Percentiles rank a stretch among this genome's conserved stretches.
These are phyloP conservation scores for Thalassiosira profunda DNA, from an alignment of 108 stramenopile genomes.

Conservation along the genomic window DNA sequence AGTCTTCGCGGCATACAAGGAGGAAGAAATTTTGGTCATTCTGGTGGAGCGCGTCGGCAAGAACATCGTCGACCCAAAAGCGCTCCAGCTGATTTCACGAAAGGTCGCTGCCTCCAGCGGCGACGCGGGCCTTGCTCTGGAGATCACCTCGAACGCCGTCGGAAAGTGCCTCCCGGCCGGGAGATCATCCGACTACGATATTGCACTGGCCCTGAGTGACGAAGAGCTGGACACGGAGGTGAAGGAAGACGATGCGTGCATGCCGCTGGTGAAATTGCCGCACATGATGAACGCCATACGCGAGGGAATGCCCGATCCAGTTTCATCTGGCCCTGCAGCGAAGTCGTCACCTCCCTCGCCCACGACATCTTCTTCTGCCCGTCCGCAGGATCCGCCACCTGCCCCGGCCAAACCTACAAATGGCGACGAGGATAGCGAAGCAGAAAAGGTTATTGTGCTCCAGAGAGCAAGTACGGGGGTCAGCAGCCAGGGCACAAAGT, in stretches of 20 bases:
- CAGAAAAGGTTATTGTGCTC: neutral
- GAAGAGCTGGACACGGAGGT: slow-evolving; percentile 6
- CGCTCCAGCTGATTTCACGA: slow-evolving; percentile 56
- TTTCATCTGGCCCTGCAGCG: neutral
- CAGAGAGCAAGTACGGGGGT: too few species aligned
- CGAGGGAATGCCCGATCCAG: slow-evolving; percentile 17
- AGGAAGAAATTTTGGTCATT: slow-evolving; percentile 56
- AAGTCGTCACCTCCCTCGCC: neutral
- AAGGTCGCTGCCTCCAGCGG: slow-evolving; percentile 62
- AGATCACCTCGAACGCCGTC: slow-evolving; percentile 53
- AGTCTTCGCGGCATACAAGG: slow-evolving; percentile 60
- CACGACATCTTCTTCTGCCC: neutral
- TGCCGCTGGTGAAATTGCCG: slow-evolving; percentile 58
- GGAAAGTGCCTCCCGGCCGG: slow-evolving; percentile 10
- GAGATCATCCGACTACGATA: too few species aligned
- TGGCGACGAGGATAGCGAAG: too few species aligned
- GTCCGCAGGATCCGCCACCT: too few species aligned
- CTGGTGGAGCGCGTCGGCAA: slow-evolving; percentile 59
- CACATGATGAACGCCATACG: slow-evolving; percentile 65
- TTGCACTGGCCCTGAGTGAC: too few species aligned
- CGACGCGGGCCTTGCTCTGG: slow-evolving; percentile 71
- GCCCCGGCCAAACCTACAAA: too few species aligned
- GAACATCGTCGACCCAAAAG: slow-evolving; percentile 59
- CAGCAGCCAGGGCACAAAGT: slow-evolving; percentile 3
- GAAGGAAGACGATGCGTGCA: slow-evolving; percentile 4